A percentile compares a stretch with the other conserved stretches of the same genome.
Conservation (phyloP, 306 rosid species). For the Luffa acutangula region DNA sequence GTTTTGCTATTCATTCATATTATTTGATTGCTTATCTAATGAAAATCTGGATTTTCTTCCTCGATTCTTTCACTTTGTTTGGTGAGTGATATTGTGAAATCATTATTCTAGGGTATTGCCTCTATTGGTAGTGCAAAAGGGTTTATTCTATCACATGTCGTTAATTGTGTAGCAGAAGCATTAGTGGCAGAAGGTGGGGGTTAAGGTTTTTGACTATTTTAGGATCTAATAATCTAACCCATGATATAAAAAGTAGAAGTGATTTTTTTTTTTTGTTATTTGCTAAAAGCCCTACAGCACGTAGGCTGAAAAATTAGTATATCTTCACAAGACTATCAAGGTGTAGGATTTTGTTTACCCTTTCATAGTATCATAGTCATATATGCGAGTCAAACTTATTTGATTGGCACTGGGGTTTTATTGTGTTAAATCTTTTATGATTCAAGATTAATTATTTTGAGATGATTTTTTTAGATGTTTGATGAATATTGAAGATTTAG, state of each 20-base stretch:
- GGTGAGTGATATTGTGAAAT: not conserved
- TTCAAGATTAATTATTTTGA: not conserved
- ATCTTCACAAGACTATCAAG: not conserved
- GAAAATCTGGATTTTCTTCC: not conserved
- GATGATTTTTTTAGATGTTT: not conserved
- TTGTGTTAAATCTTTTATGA: not conserved
- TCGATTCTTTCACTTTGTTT: not conserved
- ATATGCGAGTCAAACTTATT: not conserved
- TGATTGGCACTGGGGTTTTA: not conserved
- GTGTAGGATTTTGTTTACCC: not conserved
- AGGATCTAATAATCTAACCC: not conserved
- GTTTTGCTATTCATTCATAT: not conserved
- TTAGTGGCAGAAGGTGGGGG: not conserved
- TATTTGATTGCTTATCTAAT: not conserved
- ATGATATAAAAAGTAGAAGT: not conserved
- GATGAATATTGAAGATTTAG: not conserved
- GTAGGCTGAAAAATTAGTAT: not conserved
- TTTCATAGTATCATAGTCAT: not conserved
- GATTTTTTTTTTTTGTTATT: not conserved
- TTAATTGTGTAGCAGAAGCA: not conserved
- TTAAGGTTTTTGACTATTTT: not conserved
- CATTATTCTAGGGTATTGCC: not conserved
- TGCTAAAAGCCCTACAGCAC: not conserved
- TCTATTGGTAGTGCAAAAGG: not conserved
- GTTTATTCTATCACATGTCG: not conserved